phyloP scores from a whole-genome alignment of 768 basidiomycete genomes.

The Rhodotorula taiwanensis region DNA sequence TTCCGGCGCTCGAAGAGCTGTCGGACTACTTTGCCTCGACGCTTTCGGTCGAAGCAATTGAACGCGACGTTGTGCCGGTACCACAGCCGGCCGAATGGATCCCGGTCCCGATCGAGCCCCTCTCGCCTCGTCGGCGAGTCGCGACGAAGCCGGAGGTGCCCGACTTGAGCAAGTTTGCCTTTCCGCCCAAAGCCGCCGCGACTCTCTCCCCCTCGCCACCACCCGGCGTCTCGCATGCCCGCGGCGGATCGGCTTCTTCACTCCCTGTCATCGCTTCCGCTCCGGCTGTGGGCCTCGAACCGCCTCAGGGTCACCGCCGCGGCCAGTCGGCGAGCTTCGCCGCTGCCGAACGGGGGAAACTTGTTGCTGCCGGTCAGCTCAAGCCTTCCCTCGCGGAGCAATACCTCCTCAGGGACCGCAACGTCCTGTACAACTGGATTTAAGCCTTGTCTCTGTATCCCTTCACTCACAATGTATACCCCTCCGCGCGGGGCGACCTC shows the following conservation, averaged over 20 bases:
- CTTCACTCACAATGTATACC: background rate
- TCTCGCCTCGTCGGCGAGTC: too few relatives aligned
- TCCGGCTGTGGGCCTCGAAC: background rate
- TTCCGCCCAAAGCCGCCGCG: background rate
- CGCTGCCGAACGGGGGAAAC: background rate
- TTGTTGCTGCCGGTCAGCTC: background rate
- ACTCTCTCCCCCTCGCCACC: constrained; percentile 1
- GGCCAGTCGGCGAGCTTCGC: constrained; percentile 6
- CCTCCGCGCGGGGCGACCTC: too few relatives aligned
- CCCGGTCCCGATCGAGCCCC: constrained; percentile 3
- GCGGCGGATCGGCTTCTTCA: too few relatives aligned
- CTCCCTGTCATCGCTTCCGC: background rate
- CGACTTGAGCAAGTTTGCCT: constrained; percentile 2
- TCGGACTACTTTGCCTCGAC: constrained; percentile 26
- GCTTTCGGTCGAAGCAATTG: background rate
- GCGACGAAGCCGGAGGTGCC: too few relatives aligned
- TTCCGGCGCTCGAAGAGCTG: constrained; percentile 28
- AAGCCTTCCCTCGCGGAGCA: background rate
- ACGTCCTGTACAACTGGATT: constrained; percentile 27
- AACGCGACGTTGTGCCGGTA: background rate
- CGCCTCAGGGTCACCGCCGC: background rate
- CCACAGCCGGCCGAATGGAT: background rate
- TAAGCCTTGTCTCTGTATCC: background rate
- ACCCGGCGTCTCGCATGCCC: background rate
- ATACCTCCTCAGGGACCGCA: constrained; percentile 1